Evolutionary conservation across 495 filamentous ascomycete genomes (phyloP), one percentile per base, ranked within the genome.

Genomic region (Penicillium coffeae): DNA sequence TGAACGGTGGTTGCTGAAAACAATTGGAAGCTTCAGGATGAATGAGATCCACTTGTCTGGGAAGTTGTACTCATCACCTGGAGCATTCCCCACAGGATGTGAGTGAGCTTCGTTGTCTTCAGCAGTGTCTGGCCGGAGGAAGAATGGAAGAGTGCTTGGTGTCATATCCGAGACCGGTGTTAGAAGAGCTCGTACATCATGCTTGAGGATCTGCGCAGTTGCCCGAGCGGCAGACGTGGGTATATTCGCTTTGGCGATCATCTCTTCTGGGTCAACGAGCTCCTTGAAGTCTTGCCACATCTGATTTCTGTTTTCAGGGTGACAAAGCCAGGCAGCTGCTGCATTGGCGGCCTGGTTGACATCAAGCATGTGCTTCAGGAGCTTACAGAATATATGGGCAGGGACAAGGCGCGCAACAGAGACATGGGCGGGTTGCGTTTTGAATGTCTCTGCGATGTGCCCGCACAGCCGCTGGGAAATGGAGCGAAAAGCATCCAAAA

Each of bases 221-320:
- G 74, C 78, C 8, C 39, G 48, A 48, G 69, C 68, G 1, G 68
- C 68, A 42, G 69, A 73, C 21, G 51, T 62, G 0, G 72, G 72
- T 10, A 74, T 69, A 38, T 73, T 69, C 25, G 70, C 71, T 44
- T 62, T 71, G 16, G 48, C 49, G 18, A 74, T 66, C 70, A 76
- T 73, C 10, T 74, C 69, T 33, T 64, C 77, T 0, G 89, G 78
- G 43, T 90, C 85, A 15, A 97, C 88, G 67, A 85, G 81, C 0
- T 74, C 77, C 30, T 87, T 83, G 83, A 90, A 97, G 59, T 98
- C 93, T 36, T 84, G 71, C 77, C 93, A 95, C 93, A 98, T 98
- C 49, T 89, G 85, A 47, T 72, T 74, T 15, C 72, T 58, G 43
- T 73, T 76, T 36, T 73, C 69, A 3, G 70, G 65, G 39, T 76